These are phyloP conservation scores for Cladobotryum mycophilum DNA, from an alignment of 2,329 filamentous ascomycete species.

Conservation along the genomic window DNA sequence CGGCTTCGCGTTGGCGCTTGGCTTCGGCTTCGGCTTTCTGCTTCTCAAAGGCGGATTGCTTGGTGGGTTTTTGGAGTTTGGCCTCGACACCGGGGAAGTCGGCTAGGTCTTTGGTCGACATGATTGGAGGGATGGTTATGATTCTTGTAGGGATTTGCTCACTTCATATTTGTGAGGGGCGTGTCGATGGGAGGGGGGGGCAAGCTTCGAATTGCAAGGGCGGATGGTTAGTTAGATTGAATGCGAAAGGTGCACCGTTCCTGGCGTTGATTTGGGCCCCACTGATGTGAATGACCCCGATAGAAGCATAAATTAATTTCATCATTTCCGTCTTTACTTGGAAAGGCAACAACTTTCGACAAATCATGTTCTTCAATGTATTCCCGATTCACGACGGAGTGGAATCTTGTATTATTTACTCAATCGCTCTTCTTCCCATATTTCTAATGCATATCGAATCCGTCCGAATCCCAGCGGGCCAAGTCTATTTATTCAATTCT, in stretches of 20 bases:
- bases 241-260: no score
- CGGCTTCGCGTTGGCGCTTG: slow-evolving; percentile 75
- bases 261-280: no score
- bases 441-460: background rate
- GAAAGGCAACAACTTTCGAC: no score
- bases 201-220: background rate
- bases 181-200: background rate
- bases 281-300: slow-evolving; percentile 4
- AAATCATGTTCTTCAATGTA: no score
- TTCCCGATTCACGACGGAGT: background rate
- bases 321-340: background rate
- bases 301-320: slow-evolving; percentile 13
- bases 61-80: slow-evolving; percentile 73
- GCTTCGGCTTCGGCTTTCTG: slow-evolving; percentile 86
- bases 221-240: no score
- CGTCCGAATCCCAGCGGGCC: background rate
- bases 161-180: slow-evolving; percentile 2
- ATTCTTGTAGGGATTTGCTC: background rate
- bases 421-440: background rate
- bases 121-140: slow-evolving; percentile 30
- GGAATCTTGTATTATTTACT: background rate
- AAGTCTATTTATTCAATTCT: slow-evolving; percentile 28
- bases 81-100: slow-evolving; percentile 67
- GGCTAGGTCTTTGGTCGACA: slow-evolving; percentile 40
- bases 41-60: slow-evolving; percentile 82